Evolutionary conservation across 2,329 filamentous ascomycete genomes (phyloP).

Genomic region (Pseudogymnoascus sp.): DNA sequence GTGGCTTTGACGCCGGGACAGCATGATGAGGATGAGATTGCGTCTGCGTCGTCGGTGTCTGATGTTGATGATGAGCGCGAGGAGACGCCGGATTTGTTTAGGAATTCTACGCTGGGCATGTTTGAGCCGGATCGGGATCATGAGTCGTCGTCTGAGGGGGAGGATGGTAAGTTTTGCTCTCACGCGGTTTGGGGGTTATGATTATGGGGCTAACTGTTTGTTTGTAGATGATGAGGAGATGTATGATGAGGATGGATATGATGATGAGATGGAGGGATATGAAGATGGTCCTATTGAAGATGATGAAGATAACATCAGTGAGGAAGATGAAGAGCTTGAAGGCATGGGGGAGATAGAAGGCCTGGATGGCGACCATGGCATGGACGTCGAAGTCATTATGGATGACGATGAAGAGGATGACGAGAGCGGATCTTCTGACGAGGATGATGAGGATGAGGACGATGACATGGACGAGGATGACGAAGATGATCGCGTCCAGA

Average conservation of each 20-base stretch:
- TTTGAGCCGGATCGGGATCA: constrained; percentile 77
- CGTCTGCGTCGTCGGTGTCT: constrained; percentile 80
- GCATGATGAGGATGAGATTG: constrained; percentile 78
- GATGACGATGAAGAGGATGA: constrained; percentile 62
- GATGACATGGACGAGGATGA: constrained; percentile 52
- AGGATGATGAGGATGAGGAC: constrained; percentile 51
- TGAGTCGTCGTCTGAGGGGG: constrained; percentile 65
- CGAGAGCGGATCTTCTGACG: constrained; percentile 34
- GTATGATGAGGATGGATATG: constrained; percentile 86
- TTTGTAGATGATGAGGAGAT: constrained; percentile 74
- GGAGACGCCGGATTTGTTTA: constrained; percentile 93
- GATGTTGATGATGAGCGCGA: constrained; percentile 81
- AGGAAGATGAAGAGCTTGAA: constrained; percentile 74
- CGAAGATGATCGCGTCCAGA: constrained; percentile 48
- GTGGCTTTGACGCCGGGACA: constrained; percentile 60
- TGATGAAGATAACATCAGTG: constrained; percentile 81
- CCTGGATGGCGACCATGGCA: constrained; percentile 52
- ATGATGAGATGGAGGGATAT: constrained; percentile 78
- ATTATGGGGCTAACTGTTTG: constrained; percentile 26
- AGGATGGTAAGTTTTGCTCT: constrained; percentile 44
- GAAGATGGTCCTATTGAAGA: constrained; percentile 74
- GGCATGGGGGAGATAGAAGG: constrained; percentile 83
- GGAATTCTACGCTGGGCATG: constrained; percentile 92
- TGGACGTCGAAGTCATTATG: constrained; percentile 69
- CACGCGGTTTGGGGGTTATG: neutral